Conservation (phyloP, 1,284 basidiomycete genomes). For the Boletellus deceptivus region DNA sequence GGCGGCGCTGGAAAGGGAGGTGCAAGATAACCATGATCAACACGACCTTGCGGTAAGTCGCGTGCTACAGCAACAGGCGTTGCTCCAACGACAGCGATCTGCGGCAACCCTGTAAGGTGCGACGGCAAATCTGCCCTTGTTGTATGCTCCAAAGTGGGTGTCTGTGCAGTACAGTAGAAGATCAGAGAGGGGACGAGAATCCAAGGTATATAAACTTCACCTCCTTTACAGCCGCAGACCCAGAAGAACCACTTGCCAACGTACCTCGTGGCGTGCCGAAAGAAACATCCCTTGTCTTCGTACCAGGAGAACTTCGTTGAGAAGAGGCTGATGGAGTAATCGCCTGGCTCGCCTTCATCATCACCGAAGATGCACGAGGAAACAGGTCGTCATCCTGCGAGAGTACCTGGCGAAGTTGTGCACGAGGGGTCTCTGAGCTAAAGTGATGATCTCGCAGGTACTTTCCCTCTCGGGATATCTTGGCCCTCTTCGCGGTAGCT, state of each 20-base stretch:
- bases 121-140: conserved; percentile 10
- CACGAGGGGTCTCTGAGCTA: conserved; percentile 25
- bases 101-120: conserved; percentile 22
- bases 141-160: conserved; percentile 21
- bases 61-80: conserved; percentile 20
- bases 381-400: conserved; percentile 29
- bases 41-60: conserved; percentile 23
- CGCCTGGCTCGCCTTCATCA: conserved; percentile 31
- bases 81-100: conserved; percentile 33
- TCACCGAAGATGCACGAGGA: conserved; percentile 27
- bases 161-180: conserved; percentile 9
- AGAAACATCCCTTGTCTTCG: conserved; percentile 14
- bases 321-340: conserved; percentile 25
- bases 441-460: conserved; percentile 25
- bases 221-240: conserved; percentile 28
- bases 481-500: conserved; percentile 14
- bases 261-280: conserved; percentile 25
- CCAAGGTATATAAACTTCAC: conserved; percentile 9
- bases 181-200: conserved; percentile 8
- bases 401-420: conserved; percentile 33
- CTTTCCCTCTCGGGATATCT: conserved; percentile 29
- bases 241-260: conserved; percentile 24
- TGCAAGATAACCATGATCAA: conserved; percentile 26
- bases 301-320: conserved; percentile 26
- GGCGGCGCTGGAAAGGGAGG: conserved; percentile 30